Conservation (phyloP, 2,329 filamentous ascomycete species). For the Ophiostoma piceae region DNA sequence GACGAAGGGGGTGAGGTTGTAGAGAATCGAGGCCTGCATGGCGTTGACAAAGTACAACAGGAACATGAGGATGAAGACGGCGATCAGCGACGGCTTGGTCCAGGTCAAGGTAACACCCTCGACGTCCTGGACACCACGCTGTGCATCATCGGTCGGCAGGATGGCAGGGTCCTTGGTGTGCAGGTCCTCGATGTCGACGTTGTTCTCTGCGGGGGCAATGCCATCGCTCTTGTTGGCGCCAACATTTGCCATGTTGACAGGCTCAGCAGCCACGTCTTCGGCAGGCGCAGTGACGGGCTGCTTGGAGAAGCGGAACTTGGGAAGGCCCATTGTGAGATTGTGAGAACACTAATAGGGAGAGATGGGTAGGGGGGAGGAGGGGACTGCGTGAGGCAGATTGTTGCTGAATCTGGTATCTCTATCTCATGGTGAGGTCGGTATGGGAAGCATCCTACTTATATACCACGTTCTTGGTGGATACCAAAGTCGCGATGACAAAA, state of each 20-base stretch:
- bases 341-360: neutral
- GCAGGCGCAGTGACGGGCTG: slow-evolving; percentile 10
- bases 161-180: slow-evolving; percentile 16
- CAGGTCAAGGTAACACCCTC: slow-evolving; percentile 44
- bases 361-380: neutral
- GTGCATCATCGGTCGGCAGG: slow-evolving; percentile 29
- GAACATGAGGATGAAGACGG: slow-evolving; percentile 44
- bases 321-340: slow-evolving; percentile 18
- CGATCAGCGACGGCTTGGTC: slow-evolving; percentile 38
- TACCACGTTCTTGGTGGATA: neutral
- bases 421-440: neutral
- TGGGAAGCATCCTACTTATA: slow-evolving; percentile 1
- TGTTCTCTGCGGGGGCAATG: neutral
- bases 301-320: slow-evolving; percentile 19
- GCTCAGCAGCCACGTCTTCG: neutral
- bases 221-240: neutral
- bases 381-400: neutral
- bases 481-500: neutral
- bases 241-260: slow-evolving; percentile 2
- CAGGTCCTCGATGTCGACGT: slow-evolving; percentile 15
- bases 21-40: slow-evolving; percentile 41
- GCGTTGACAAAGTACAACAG: slow-evolving; percentile 48
- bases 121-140: slow-evolving; percentile 45
- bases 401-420: neutral
- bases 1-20: slow-evolving; percentile 43